Evolutionary conservation across 139 green algal genomes (phyloP), one percentile per base, ranked within the genome.

Genomic region (Chlamydomonas urium): DNA sequence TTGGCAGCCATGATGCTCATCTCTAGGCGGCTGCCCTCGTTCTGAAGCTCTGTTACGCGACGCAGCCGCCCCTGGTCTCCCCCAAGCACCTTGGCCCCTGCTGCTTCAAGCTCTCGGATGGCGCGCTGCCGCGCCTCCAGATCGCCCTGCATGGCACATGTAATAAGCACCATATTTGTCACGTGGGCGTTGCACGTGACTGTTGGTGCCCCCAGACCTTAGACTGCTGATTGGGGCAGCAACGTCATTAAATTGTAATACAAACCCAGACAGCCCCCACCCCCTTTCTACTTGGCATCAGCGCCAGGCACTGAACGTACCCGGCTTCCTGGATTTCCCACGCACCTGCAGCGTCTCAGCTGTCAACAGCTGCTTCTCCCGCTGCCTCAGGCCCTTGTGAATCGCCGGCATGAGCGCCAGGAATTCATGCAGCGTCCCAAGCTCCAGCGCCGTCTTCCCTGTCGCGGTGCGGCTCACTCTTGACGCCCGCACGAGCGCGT

Each of bases 281-380:
- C n/a, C n/a, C n/a, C n/a, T n/a, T n/a, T n/a, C n/a, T n/a, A n/a
- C n/a, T n/a, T n/a, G n/a, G n/a, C n/a, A n/a, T n/a, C n/a, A n/a
- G n/a, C n/a, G n/a, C n/a, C n/a, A n/a, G n/a, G n/a, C n/a, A n/a
- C n/a, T n/a, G n/a, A n/a, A n/a, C n/a, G n/a, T n/a, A n/a, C n/a
- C n/a, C n/a, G n/a, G n/a, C n/a, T n/a, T n/a, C n/a, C n/a, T n/a
- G n/a, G n/a, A n/a, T n/a, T n/a, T n/a, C n/a, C n/a, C 42, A 53
- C 42, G 14, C 17, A 53, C 71, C 50, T 77, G 32, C 26, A 90
- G 62, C 21, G 78, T 87, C 65, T 85, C 74, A 8, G 72, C 75
- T 2, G 85, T 90, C 48, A 90, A 73, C 65, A 90, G 75, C 60
- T 84, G 78, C 79, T 90, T 85, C 69, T 90, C 85, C 28, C 85